Evolutionary conservation across 78 protist genomes (phyloP).

Genomic region (Bodo saltans): DNA sequence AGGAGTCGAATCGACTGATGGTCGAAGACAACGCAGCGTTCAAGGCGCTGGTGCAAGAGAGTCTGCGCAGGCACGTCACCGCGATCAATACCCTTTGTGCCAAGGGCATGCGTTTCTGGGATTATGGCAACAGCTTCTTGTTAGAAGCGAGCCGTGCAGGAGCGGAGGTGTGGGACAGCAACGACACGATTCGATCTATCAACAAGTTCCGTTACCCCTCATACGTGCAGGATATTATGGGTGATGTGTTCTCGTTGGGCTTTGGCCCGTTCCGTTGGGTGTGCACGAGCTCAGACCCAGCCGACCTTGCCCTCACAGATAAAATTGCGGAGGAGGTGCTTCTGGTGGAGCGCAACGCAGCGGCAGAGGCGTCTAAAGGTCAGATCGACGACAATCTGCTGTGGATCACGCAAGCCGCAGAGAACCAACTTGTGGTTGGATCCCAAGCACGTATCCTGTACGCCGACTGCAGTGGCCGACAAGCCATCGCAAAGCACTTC

Average conservation of each 20-base stretch:
- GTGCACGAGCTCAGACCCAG: constrained; percentile 57
- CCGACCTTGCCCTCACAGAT: constrained; percentile 72
- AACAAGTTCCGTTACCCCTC: constrained; percentile 73
- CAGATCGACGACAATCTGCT: constrained; percentile 74
- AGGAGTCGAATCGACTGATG: constrained; percentile 75
- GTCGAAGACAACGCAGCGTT: constrained; percentile 61
- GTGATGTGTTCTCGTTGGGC: constrained; percentile 65
- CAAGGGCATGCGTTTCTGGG: constrained; percentile 86
- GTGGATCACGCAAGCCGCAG: constrained; percentile 67
- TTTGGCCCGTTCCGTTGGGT: constrained; percentile 93
- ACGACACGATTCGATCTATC: too few species aligned
- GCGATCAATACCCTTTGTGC: constrained; percentile 63
- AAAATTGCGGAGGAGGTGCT: constrained; percentile 65
- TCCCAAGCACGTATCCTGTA: constrained; percentile 80
- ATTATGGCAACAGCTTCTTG: constrained; percentile 78
- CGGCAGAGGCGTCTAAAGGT: constrained; percentile 36
- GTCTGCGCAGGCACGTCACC: constrained; percentile 59
- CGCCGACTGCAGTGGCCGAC: constrained; percentile 67
- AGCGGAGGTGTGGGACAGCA: constrained; percentile 59
- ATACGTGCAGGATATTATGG: constrained; percentile 84
- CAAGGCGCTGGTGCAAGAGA: constrained; percentile 65
- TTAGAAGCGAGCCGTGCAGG: constrained; percentile 72
- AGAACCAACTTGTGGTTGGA: constrained; percentile 69
- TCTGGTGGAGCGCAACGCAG: constrained; percentile 33
- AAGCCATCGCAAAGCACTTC: constrained; percentile 69